These are phyloP conservation scores for Lactarius indigo DNA, from an alignment of 768 basidiomycete genomes.

Conservation along the genomic window DNA sequence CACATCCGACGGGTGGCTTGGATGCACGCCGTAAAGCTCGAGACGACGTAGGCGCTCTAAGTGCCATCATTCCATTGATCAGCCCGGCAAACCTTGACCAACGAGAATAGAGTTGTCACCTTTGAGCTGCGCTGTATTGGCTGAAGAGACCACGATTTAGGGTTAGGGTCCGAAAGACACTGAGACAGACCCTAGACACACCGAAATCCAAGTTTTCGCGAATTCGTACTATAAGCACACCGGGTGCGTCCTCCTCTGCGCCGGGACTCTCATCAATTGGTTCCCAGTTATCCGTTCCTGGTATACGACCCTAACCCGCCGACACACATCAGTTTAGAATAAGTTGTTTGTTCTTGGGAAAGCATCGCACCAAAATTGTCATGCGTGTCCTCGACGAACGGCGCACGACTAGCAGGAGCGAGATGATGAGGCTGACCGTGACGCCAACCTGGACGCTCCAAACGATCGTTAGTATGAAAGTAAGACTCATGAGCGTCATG, in stretches of 20 bases:
- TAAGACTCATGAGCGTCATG: slow-evolving; percentile 78
- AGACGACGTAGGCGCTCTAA: slow-evolving; percentile 76
- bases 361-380: slow-evolving; percentile 71
- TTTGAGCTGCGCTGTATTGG: slow-evolving; percentile 94
- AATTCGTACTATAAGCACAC: slow-evolving; percentile 84
- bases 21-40: slow-evolving; percentile 80
- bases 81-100: slow-evolving; percentile 2
- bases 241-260: slow-evolving; percentile 73
- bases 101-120: slow-evolving; percentile 41
- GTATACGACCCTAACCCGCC: slow-evolving; percentile 67
- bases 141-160: slow-evolving; percentile 37
- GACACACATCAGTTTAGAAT: background rate
- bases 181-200: slow-evolving; percentile 33
- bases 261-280: slow-evolving; percentile 86
- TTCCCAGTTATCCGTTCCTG: slow-evolving; percentile 86
- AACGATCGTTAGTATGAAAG: slow-evolving; percentile 82
- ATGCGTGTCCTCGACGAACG: slow-evolving; percentile 86
- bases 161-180: background rate
- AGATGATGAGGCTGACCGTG: slow-evolving; percentile 82
- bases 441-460: slow-evolving; percentile 94
- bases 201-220: slow-evolving; percentile 91
- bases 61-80: background rate
- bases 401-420: slow-evolving; percentile 84
- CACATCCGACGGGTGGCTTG: slow-evolving; percentile 84
- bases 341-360: background rate